Percentiles rank a stretch among this genome's conserved stretches.
Evolutionary conservation across 2,329 filamentous ascomycete species (phyloP).

Genomic region (Aurifilum marmelostoma): DNA sequence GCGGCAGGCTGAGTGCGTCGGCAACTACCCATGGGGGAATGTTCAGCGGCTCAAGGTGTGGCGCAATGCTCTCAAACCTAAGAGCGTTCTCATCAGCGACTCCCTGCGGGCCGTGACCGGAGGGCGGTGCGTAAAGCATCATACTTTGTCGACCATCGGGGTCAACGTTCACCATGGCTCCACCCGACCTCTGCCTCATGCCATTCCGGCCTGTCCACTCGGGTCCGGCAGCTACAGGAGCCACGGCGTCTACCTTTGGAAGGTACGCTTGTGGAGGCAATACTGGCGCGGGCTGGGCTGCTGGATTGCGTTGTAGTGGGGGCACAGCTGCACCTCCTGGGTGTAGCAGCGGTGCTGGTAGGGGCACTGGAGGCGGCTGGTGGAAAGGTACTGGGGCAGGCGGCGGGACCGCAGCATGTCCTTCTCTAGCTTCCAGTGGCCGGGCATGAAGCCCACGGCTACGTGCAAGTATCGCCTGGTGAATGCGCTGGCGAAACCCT

Average conservation of each 20-base stretch:
- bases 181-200: background rate
- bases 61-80: conserved; percentile 6
- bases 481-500: background rate
- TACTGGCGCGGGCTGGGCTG: background rate
- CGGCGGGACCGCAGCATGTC: background rate
- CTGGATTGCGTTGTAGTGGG: background rate
- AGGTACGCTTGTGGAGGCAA: background rate
- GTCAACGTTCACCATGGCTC: conserved; percentile 3
- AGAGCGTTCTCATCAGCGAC: conserved; percentile 20
- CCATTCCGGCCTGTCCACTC: background rate
- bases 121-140: conserved; percentile 13
- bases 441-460: background rate
- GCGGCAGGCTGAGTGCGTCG: background rate
- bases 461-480: background rate
- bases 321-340: background rate
- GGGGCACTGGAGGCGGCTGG: background rate
- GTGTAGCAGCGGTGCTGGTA: background rate
- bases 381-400: background rate
- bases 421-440: background rate
- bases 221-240: background rate
- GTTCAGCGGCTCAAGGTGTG: conserved; percentile 8
- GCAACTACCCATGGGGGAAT: background rate
- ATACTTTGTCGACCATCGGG: conserved; percentile 18
- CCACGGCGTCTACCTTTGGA: background rate
- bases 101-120: conserved; percentile 14